Conservation (phyloP, 805 yeast species). For the Komagataella kurtzmanii region DNA sequence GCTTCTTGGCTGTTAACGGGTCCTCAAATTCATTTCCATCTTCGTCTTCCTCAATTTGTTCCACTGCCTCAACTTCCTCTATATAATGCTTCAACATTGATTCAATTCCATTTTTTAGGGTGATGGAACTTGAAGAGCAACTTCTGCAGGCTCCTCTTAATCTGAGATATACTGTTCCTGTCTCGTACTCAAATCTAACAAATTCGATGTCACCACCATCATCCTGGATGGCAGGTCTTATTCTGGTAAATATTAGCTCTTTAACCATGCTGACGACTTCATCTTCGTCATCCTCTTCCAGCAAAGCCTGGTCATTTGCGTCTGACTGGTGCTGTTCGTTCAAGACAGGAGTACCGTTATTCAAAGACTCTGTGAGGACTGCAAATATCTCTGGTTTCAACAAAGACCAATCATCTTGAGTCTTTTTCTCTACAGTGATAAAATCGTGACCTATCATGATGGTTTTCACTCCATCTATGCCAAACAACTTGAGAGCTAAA, state of each 20-base stretch:
- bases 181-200: constrained; percentile 70
- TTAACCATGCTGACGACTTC: constrained; percentile 84
- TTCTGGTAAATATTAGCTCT: constrained; percentile 85
- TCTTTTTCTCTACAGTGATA: constrained; percentile 60
- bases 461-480: constrained; percentile 63
- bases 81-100: constrained; percentile 95
- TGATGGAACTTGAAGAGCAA: constrained; percentile 83
- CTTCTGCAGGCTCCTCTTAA: constrained; percentile 94
- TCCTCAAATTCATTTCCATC: constrained; percentile 28
- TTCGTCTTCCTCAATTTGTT: constrained; percentile 69
- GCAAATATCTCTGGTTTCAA: constrained; percentile 57
- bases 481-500: constrained; percentile 59
- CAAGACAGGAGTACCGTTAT: constrained; percentile 43
- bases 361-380: constrained; percentile 38
- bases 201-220: constrained; percentile 97
- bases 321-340: constrained; percentile 20
- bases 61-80: constrained; percentile 85
- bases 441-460: constrained; percentile 77
- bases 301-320: constrained; percentile 14
- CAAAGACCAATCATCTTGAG: constrained; percentile 42
- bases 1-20: constrained; percentile 6
- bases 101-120: constrained; percentile 91
- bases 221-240: constrained; percentile 95
- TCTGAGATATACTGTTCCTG: constrained; percentile 80
- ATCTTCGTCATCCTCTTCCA: constrained; percentile 40